These are phyloP conservation scores for Candida silvicultrix DNA, from an alignment of 805 yeast genomes.

Conservation along the genomic window DNA sequence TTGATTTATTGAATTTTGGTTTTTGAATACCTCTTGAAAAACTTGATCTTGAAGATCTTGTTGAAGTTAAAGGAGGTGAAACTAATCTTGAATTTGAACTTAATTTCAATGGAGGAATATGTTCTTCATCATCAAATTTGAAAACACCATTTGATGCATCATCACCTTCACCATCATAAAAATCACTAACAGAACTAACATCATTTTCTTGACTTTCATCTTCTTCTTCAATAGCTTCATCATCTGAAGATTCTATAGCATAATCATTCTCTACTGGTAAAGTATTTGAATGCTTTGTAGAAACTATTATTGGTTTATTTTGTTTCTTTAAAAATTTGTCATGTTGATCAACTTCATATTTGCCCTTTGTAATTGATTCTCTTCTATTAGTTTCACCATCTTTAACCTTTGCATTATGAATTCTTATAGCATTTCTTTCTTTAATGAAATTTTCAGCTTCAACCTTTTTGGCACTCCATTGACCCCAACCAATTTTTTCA, in stretches of 20 bases:
- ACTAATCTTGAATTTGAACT: slow-evolving; percentile 18
- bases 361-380: slow-evolving; percentile 23
- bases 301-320: slow-evolving; percentile 4
- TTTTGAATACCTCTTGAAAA: slow-evolving; percentile 18
- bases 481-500: slow-evolving; percentile 97
- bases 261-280: slow-evolving; percentile 31
- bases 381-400: slow-evolving; percentile 27
- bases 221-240: slow-evolving; percentile 23
- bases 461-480: slow-evolving; percentile 76
- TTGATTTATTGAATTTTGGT: slow-evolving; percentile 16
- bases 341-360: slow-evolving; percentile 21
- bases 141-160: slow-evolving; percentile 22
- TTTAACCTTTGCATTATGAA: slow-evolving; percentile 36
- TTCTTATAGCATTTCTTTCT: slow-evolving; percentile 36
- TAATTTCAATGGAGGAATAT: slow-evolving; percentile 20
- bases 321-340: slow-evolving; percentile 16
- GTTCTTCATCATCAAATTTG: slow-evolving; percentile 32
- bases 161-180: slow-evolving; percentile 28
- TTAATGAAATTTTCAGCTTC: slow-evolving; percentile 27
- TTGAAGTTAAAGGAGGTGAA: slow-evolving; percentile 12
- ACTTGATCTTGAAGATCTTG: slow-evolving; percentile 9
- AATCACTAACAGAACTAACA: slow-evolving; percentile 25
- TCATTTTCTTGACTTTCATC: slow-evolving; percentile 25
- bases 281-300: slow-evolving; percentile 27
- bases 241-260: slow-evolving; percentile 18